Evolutionary conservation across 495 filamentous ascomycete species (phyloP), one percentile per base, ranked within the genome.

Genomic region (Penicillium cinerascens): DNA sequence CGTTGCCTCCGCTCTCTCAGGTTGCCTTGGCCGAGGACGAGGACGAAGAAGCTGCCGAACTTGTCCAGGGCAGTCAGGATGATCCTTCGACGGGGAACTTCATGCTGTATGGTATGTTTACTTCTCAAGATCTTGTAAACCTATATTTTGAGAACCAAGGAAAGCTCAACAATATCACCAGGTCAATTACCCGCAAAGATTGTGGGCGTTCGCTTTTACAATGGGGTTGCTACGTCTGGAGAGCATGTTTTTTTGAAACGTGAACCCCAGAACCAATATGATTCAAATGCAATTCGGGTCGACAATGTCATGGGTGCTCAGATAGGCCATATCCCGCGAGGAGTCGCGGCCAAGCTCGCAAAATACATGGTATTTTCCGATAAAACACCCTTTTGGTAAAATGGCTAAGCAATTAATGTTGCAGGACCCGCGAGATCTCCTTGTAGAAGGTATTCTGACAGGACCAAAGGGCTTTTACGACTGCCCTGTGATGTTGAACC

Each of bases 181-280:
- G 64, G 70, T 47, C 41, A 63, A 42, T 10, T 65, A 63, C 69
- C 80, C 7, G 78, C 74, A 11, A 91, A 92, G 54, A 86, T 93
- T 42, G 91, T 96, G 0, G 92, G 91, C 5, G 77, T 90, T 11
- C 78, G 85, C 44, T 95, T 84, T 65, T 97, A 97, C 67, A 72
- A 63, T 22, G 90, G 89, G 5, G 62, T 81, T 50, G 88, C 87
- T 3, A 88, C 80, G 4, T 44, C 76, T 4, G 87, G 87, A 13
- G 92, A 97, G 63, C 77, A 82, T 51, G 86, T 93, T 1, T 55
- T 89, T 23, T 61, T 87, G 45, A 71, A 66, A 26, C 74, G 92
- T 55, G 87, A 96, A 50, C 86, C 88, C 2, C 49, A 60, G 11
- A 97, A 97, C 55, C 57, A 71, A 47, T 91, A 88, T 59, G 89